Evolutionary conservation across 163 green algal species (phyloP), one percentile per base, ranked within the genome.

Genomic region (Scenedesmus sp.): DNA sequence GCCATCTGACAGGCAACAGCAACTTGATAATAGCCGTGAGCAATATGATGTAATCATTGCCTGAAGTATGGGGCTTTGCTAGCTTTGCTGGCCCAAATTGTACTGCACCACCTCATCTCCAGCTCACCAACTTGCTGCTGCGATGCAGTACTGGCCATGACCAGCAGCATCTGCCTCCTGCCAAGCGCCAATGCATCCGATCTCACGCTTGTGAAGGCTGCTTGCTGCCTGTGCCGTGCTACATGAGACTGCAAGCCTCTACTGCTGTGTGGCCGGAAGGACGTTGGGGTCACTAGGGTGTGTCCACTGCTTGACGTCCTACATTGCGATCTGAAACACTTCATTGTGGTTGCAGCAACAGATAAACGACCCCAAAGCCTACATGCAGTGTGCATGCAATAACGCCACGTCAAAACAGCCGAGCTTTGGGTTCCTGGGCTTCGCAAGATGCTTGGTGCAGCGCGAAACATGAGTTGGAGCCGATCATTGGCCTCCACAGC

Each of bases 61-160:
- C 15, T 52, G 23, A 52, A 4, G 23, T 15, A 16, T 23, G 46
- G 8, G 59, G 70, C 70, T 52, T 6, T 79, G 9, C 10, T 57
- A 60, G 46, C 77, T 57, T 12, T 2, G 70, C 4, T 15, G 2
- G 70, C 2, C 66, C 34, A 46, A 34, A 4, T 52, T 79, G 70
- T 79, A 79, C 70, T 79, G 70, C 66, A 76, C 16, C 15, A 76
- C 16, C 16, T 6, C 13, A 34, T 8, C 15, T 26, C 9, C 77
- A 84, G 66, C 85, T 82, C 64, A 89, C 85, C 52, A 52, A 90
- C 9, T 15, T 90, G 86, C 46, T 84, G 77, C 86, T 83, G 70
- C 23, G 86, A 90, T 7, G 86, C 86, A 70, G 46, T 57, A 57
- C 34, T 57, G 77, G 34, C 34, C 77, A 57, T 60, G 13, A 57